Evolutionary conservation across 768 basidiomycete genomes (phyloP), one percentile per base, ranked within the genome.

Genomic region (Sarcodon sp.): DNA sequence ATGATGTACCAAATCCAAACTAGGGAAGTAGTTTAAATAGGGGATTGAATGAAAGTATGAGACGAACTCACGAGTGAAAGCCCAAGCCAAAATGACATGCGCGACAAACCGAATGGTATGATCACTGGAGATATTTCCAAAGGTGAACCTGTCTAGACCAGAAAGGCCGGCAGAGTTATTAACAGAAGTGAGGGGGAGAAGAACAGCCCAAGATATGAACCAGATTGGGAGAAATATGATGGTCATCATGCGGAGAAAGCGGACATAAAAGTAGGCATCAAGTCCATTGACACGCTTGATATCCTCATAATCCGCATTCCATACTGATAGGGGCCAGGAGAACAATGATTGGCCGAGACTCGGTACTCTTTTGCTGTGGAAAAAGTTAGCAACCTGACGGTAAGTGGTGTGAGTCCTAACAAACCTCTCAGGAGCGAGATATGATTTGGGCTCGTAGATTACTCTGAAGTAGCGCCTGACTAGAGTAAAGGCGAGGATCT

Each of bases 231-330:
- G 56, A 60, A 97, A 73, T 21, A 92, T 67, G 54, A 80, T 76
- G 45, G 79, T 61, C 77, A 96, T 85, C 72, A 97, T 80, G 44
- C 83, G 78, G 31, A 88, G 70, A 63, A 87, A 97, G 47, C 90
- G 84, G 41, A 96, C 82, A 56, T 87, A 99, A 59, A 93, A 83
- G 66, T 94, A 99, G 12, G 91, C 87, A 61, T 98, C 94, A 50
- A 86, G 69, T 27, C 90, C 90, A 52, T 91, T 92, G 38, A 75
- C 71, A 38, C 68, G 66, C 50, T 79, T 72, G 49, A 88, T 78
- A 18, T 69, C 71, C 31, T 65, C 64, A 57, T 80, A 78, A 57
- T 89, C 75, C 2, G 81, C 71, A 2, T 67, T 69, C 64, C 66
- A 80, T 15, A 92, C 62, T 0, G 76, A 70, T 15, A 73, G 50